Percentiles rank a stretch among this genome's conserved stretches.
Evolutionary conservation across 768 basidiomycete species (phyloP).

Genomic region (Auricularia cornea): DNA sequence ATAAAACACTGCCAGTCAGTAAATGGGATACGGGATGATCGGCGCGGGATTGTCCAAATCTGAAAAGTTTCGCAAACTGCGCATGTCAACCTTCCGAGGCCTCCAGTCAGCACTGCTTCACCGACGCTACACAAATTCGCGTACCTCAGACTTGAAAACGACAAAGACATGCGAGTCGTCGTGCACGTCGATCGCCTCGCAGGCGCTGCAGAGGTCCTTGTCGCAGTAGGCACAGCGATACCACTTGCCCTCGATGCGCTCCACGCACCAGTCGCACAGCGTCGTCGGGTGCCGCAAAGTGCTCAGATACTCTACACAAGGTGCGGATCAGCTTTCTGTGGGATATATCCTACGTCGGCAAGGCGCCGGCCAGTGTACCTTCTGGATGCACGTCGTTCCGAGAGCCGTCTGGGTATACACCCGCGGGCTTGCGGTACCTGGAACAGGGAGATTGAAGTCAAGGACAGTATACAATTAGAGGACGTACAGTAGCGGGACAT

Average conservation of each 20-base stretch:
- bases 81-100: conserved; percentile 62
- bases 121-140: conserved; percentile 11
- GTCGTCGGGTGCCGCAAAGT: conserved; percentile 55
- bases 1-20: too few relatives aligned
- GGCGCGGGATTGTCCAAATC: conserved; percentile 54
- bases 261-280: conserved; percentile 82
- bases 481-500: conserved; percentile 65
- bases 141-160: conserved; percentile 76
- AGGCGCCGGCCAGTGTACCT: conserved; percentile 41
- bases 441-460: too few relatives aligned
- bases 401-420: conserved; percentile 18
- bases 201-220: conserved; percentile 78
- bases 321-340: not conserved
- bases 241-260: conserved; percentile 79
- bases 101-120: conserved; percentile 4
- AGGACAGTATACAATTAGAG: too few relatives aligned
- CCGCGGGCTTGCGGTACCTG: conserved; percentile 60
- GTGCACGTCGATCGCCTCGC: conserved; percentile 75
- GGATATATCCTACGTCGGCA: too few relatives aligned
- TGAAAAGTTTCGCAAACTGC: conserved; percentile 50
- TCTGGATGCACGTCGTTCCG: conserved; percentile 36
- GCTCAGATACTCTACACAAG: conserved; percentile 48
- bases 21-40: conserved; percentile 57
- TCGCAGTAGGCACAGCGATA: conserved; percentile 83
- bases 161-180: conserved; percentile 77